Base-by-base conservation (phyloP, 305 asterid species). In the Solanum aculeatissimum region DNA sequence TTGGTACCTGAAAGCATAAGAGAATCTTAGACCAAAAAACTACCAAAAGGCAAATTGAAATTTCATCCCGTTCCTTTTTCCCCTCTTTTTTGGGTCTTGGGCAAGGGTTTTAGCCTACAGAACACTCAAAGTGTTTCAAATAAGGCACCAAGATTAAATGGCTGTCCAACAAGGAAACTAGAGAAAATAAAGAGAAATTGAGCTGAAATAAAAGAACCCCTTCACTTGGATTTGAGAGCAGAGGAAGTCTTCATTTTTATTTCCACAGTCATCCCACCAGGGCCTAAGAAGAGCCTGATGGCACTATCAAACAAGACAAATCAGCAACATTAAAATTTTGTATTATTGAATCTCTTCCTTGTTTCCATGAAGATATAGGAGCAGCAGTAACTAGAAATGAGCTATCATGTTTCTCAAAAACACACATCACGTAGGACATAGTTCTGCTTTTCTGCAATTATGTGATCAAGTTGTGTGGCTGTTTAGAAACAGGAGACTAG, bases 1-100 rank as follows among this genome's bases (percentile, higher is more conserved):
- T 88, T 97, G 99, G 90, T 97, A 97, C 95, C 99, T 97, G 89
- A 85, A 89, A 88, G 81, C 85, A 84, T 53, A 68, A 84, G 54
- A 58, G 40, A 81, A 83, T 21, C 58, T 80, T 29, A 43, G 32
- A 86, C 62, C 47, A 81, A 43, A 85, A 85, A 10, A 53, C 63
- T 51, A 29, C 9, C 32, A 51, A 51, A 77, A 78, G 47, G 14
- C 11, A 77, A 16, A 47, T 15, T 75, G 43, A 15, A 49, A 19
- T 70, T 70, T 54, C 54, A 78, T 53, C 81, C 25, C 45, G 43
- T 75, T 45, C 18, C 43, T 75, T 25, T 43, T 53, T 16, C 4
- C 42, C 82, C 29, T 68, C 51, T n/a, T 53, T 75, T 53, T 18
- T 78, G 19, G 18, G 81, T 75, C 62, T 25, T 23, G 25, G 25